A percentile compares a stretch with the other conserved stretches of the same genome.
phyloP scores from a whole-genome alignment of 2,329 filamentous ascomycete genomes.

The Westerdykella aurantiaca region DNA sequence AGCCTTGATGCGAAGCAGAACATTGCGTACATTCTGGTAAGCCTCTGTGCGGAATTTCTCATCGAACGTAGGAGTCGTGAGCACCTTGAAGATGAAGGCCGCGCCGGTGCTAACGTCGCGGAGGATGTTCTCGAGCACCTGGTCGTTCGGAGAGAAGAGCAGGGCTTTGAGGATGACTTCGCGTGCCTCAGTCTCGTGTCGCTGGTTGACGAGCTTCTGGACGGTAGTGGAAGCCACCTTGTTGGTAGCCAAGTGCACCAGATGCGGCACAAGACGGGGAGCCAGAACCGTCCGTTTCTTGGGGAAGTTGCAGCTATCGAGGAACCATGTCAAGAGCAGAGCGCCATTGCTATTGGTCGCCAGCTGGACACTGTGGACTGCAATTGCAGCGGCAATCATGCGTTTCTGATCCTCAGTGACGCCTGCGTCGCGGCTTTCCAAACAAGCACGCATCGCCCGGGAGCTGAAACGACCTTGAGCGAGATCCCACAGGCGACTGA shows the following conservation, averaged over 20 bases:
- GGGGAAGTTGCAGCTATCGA: conserved; percentile 96
- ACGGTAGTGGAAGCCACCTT: conserved; percentile 97
- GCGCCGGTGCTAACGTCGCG: conserved; percentile 88
- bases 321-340: conserved; percentile 90
- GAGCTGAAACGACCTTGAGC: conserved; percentile 90
- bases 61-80: conserved; percentile 96
- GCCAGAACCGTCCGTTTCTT: conserved; percentile 85
- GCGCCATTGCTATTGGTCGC: conserved; percentile 96
- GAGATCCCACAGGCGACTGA: conserved; percentile 88
- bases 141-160: conserved; percentile 85
- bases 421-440: conserved; percentile 83
- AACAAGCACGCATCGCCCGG: conserved; percentile 89
- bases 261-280: conserved; percentile 82
- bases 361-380: conserved; percentile 92
- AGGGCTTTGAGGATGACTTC: conserved; percentile 85
- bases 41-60: conserved; percentile 83
- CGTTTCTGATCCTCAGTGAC: conserved; percentile 85
- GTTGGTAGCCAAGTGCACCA: conserved; percentile 95
- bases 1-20: conserved; percentile 83
- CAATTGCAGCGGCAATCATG: conserved; percentile 88
- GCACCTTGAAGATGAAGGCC: conserved; percentile 95
- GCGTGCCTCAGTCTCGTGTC: conserved; percentile 85
- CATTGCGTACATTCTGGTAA: conserved; percentile 84
- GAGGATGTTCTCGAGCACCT: conserved; percentile 82
- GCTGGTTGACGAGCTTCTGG: conserved; percentile 96